phyloP scores from a whole-genome alignment of 768 basidiomycete species.

The Cubamyces sp. region DNA sequence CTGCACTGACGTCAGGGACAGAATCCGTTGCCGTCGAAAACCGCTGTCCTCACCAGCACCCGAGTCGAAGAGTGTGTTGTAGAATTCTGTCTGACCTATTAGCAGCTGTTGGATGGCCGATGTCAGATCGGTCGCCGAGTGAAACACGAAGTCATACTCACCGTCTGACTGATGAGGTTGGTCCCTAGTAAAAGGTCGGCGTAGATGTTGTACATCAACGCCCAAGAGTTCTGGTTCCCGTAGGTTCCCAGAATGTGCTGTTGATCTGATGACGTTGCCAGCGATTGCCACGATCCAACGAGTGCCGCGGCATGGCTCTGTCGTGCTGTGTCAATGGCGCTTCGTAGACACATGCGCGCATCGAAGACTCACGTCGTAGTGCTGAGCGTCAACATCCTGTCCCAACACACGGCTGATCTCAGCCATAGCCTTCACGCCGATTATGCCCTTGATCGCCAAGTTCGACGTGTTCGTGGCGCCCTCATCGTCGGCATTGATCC shows the following conservation, averaged over 20 bases:
- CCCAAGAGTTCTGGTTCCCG: constrained; percentile 18
- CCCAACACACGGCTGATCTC: constrained; percentile 24
- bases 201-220: constrained; percentile 25
- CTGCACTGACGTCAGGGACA: not conserved
- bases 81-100: constrained; percentile 14
- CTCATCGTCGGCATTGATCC: constrained; percentile 20
- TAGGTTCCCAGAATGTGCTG: constrained; percentile 14
- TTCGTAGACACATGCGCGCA: no score
- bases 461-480: constrained; percentile 28
- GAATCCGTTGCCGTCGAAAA: no score
- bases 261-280: constrained; percentile 12
- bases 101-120: not conserved
- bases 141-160: constrained; percentile 1
- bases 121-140: no score
- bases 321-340: not conserved
- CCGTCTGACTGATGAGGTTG: constrained; percentile 7
- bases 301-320: constrained; percentile 19
- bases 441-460: constrained; percentile 31
- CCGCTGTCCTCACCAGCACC: not conserved
- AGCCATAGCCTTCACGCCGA: constrained; percentile 30
- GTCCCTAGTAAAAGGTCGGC: constrained; percentile 20
- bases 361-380: constrained; percentile 19
- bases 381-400: constrained; percentile 15
- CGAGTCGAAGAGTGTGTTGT: not conserved
- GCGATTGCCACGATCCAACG: constrained; percentile 14